phyloP scores from a whole-genome alignment of 331 rosid species.

The Telfairia occidentalis region DNA sequence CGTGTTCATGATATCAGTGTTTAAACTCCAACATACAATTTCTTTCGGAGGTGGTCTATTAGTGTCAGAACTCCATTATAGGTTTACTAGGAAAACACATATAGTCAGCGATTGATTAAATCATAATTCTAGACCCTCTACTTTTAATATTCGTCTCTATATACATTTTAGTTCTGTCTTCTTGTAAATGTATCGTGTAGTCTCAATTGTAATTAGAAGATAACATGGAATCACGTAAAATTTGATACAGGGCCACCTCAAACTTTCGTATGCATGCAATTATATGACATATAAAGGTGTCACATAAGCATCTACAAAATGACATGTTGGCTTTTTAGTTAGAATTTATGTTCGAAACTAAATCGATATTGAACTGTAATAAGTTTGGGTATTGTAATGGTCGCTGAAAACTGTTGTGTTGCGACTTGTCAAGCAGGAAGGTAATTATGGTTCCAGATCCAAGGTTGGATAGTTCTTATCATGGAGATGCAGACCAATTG shows the following conservation, averaged over 20 bases:
- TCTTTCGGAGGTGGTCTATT: neutral
- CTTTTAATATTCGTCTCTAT: neutral
- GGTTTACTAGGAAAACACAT: neutral
- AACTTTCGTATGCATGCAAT: neutral
- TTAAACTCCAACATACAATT: neutral
- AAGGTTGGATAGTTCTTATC: constrained; percentile 60
- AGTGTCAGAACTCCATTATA: neutral
- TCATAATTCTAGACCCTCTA: neutral
- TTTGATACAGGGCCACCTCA: neutral
- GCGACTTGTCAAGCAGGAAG: constrained; percentile 32
- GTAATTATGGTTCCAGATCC: constrained; percentile 89
- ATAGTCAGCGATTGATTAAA: neutral
- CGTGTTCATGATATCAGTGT: neutral
- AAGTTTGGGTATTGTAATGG: neutral
- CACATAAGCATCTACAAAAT: neutral
- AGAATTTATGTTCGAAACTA: neutral
- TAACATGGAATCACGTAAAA: neutral
- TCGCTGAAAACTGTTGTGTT: neutral
- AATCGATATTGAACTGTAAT: neutral
- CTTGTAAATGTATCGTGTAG: neutral
- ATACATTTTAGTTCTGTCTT: neutral
- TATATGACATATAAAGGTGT: neutral
- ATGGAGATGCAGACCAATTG: constrained; percentile 58
- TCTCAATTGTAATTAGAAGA: neutral
- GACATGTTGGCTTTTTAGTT: neutral